Percentiles rank a stretch among this genome's conserved stretches.
phyloP scores from a whole-genome alignment of 1,284 basidiomycete species.

The Fomitopsis schrenkii region DNA sequence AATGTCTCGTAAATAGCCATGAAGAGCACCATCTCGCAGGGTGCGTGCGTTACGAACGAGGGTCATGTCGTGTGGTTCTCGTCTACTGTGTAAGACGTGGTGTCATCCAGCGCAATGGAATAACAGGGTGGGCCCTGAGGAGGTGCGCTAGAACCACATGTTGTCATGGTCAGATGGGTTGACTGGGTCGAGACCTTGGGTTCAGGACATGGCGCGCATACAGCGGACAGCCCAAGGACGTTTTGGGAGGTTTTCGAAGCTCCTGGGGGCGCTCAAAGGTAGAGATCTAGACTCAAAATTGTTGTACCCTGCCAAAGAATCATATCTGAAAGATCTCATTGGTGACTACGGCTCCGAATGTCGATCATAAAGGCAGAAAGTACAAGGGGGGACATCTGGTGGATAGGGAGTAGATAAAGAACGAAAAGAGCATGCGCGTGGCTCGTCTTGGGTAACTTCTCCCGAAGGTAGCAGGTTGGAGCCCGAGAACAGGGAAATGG shows the following conservation, averaged over 20 bases:
- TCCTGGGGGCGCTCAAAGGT: neutral
- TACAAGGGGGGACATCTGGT: too few relatives aligned
- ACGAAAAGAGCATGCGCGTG: too few relatives aligned
- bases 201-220: neutral
- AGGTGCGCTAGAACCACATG: neutral
- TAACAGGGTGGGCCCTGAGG: neutral
- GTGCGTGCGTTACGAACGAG: neutral
- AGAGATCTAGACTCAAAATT: neutral
- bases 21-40: neutral
- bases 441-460: too few relatives aligned
- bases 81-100: neutral
- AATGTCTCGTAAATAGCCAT: neutral
- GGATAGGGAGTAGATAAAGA: too few relatives aligned
- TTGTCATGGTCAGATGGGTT: neutral
- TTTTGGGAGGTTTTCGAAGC: neutral
- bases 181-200: neutral
- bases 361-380: too few relatives aligned
- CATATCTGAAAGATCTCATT: too few relatives aligned
- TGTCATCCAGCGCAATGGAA: neutral
- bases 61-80: neutral
- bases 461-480: too few relatives aligned
- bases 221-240: neutral
- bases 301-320: too few relatives aligned
- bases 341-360: too few relatives aligned
- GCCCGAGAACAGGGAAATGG: too few relatives aligned